Percentiles rank a stretch among this genome's conserved stretches.
These are phyloP conservation scores for Cercospora janseana DNA, from an alignment of 2,329 filamentous ascomycete species.

Conservation along the genomic window DNA sequence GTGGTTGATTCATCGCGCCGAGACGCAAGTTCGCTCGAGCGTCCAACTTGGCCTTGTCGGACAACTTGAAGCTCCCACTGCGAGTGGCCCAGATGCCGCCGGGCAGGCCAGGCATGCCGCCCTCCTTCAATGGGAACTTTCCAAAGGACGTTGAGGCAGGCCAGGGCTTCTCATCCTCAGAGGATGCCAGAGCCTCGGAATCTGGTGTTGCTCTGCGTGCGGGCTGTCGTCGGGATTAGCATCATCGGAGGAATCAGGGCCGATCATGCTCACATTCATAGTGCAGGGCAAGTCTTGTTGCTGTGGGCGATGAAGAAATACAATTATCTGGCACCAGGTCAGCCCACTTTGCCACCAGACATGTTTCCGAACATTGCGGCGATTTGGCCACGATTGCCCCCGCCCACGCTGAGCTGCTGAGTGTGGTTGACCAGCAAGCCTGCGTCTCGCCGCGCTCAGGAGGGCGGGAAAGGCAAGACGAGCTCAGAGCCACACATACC, in stretches of 20 bases:
- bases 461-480: background rate
- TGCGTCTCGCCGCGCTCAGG: too few species aligned
- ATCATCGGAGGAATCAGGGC: conserved; percentile 1
- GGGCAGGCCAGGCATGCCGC: conserved; percentile 45
- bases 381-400: too few species aligned
- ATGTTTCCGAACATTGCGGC: too few species aligned
- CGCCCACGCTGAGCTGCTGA: too few species aligned
- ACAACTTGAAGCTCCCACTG: conserved; percentile 36
- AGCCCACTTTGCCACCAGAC: too few species aligned
- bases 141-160: conserved; percentile 56
- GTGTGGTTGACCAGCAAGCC: too few species aligned
- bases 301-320: conserved; percentile 2
- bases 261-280: conserved; percentile 4
- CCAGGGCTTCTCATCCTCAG: conserved; percentile 73
- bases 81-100: conserved; percentile 37
- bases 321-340: conserved; percentile 20
- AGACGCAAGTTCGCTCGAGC: conserved; percentile 30
- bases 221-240: conserved; percentile 27
- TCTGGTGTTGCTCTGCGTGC: conserved; percentile 84
- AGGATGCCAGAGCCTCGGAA: conserved; percentile 88
- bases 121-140: conserved; percentile 37
- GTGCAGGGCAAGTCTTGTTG: background rate
- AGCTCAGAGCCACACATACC: conserved; percentile 26
- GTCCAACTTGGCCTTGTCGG: conserved; percentile 32
- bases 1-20: conserved; percentile 35